Conservation (phyloP, 2,329 filamentous ascomycete species). For the Fusarium transvaalense region DNA sequence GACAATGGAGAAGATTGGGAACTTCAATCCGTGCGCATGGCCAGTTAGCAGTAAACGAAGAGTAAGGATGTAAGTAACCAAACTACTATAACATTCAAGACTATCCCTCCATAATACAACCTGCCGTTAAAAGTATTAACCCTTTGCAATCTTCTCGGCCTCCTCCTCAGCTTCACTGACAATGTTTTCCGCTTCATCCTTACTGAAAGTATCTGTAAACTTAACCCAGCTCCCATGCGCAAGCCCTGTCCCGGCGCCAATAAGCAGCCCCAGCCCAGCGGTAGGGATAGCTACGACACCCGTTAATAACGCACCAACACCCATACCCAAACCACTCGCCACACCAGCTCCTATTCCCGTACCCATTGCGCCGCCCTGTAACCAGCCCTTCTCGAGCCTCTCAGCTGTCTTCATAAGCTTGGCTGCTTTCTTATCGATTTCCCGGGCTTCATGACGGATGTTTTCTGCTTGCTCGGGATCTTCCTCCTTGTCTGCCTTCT, state of each 20-base stretch:
- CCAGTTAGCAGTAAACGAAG: too few species aligned
- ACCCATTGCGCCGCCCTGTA: conserved; percentile 43
- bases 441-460: conserved; percentile 25
- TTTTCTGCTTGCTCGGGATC: conserved; percentile 31
- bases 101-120: neutral
- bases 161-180: conserved; percentile 38
- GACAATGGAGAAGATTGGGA: too few species aligned
- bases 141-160: conserved; percentile 32
- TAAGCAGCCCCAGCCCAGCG: conserved; percentile 34
- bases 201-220: conserved; percentile 39
- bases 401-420: conserved; percentile 44
- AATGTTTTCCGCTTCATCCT: conserved; percentile 37
- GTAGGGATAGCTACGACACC: conserved; percentile 42
- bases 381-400: conserved; percentile 35
- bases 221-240: conserved; percentile 41
- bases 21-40: too few species aligned
- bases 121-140: neutral
- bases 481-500: conserved; percentile 29
- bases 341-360: conserved; percentile 42
- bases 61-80: too few species aligned
- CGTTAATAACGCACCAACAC: conserved; percentile 36
- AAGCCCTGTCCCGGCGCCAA: conserved; percentile 39
- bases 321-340: conserved; percentile 36
- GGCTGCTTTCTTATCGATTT: conserved; percentile 41
- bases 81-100: too few species aligned